Evolutionary conservation across 177 flowering plant genomes (phyloP), one percentile per base, ranked within the genome.

Genomic region (Vitis hybrid): DNA sequence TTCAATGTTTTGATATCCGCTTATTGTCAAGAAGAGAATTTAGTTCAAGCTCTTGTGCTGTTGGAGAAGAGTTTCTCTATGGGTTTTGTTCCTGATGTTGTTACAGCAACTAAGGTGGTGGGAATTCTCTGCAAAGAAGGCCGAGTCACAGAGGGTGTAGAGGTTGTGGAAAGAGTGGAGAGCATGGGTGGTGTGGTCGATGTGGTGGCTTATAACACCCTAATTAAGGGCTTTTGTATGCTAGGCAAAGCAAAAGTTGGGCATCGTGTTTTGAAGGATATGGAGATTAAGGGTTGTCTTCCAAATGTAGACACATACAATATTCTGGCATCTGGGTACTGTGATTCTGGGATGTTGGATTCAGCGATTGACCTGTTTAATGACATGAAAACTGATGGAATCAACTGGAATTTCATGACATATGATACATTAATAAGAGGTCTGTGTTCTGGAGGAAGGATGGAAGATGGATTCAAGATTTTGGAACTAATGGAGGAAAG

Each of bases 211-310:
- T 87, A 89, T 65, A 95, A 91, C 68, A 81, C 94, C 26, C 58
- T 95, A 65, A 78, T 93, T 12, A 86, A 83, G 58, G 99, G 97
- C 1, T 88, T 89, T 69, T 91, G 94, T 70, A 77, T 60, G 30
- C 19, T 79, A 21, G 89, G 94, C 23, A 90, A 91, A 75, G 78
- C 72, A 8, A 85, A 82, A 80, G 79, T 79, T n/a, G 99, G 84
- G 7, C 56, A n/a, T 54, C 64, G 79, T 5, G 74, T 84, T 55
- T 67, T 90, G 76, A 86, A 85, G 81, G 88, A 88, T 76, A 91
- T 95, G 99, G 97, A 91, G 82, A 75, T 75, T 2, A 91, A 86
- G 70, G 98, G 97, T 0, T 90, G 89, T 64, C 86, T 95, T 56
- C 93, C 98, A 10, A 89, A 86, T 79, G 82, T 72, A 12, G 87